Evolutionary conservation across 2,329 filamentous ascomycete species (phyloP).

Genomic region (Trichoderma harzianum): DNA sequence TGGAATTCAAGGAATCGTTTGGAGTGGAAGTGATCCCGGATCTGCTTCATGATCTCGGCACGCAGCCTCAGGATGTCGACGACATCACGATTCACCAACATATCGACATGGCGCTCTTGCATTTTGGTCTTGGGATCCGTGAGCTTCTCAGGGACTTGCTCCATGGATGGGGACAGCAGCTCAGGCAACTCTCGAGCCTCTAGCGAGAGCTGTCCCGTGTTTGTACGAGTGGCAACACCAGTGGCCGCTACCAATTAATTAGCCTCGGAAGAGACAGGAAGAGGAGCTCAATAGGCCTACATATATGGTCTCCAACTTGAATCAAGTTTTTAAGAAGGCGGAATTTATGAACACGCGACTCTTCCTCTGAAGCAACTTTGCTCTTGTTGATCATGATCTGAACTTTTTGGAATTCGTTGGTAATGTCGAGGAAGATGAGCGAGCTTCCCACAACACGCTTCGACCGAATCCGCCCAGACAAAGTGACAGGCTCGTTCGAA

Average conservation of each 20-base stretch:
- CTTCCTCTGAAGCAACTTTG: constrained; percentile 38
- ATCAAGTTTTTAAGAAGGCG: constrained; percentile 63
- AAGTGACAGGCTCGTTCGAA: constrained; percentile 29
- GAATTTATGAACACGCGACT: constrained; percentile 43
- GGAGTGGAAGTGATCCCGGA: constrained; percentile 70
- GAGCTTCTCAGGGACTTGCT: constrained; percentile 70
- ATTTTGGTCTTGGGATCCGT: constrained; percentile 69
- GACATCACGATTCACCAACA: constrained; percentile 69
- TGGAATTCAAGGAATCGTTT: constrained; percentile 80
- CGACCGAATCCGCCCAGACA: constrained; percentile 66
- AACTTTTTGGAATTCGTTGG: constrained; percentile 66
- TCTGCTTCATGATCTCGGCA: constrained; percentile 67
- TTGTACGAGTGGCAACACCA: constrained; percentile 67
- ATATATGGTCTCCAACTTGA: constrained; percentile 78
- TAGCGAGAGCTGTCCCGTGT: constrained; percentile 73
- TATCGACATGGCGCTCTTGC: constrained; percentile 78
- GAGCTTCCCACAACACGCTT: constrained; percentile 70
- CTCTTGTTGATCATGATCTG: constrained; percentile 74
- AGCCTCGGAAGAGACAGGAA: constrained; percentile 23
- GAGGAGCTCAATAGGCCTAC: constrained; percentile 49
- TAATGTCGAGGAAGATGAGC: constrained; percentile 80
- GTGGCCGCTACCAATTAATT: constrained; percentile 54
- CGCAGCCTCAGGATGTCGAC: constrained; percentile 71
- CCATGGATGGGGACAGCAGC: constrained; percentile 73
- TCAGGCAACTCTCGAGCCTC: constrained; percentile 64